These are phyloP conservation scores for Fistulifera solaris DNA, from an alignment of 108 stramenopile species.

Conservation along the genomic window DNA sequence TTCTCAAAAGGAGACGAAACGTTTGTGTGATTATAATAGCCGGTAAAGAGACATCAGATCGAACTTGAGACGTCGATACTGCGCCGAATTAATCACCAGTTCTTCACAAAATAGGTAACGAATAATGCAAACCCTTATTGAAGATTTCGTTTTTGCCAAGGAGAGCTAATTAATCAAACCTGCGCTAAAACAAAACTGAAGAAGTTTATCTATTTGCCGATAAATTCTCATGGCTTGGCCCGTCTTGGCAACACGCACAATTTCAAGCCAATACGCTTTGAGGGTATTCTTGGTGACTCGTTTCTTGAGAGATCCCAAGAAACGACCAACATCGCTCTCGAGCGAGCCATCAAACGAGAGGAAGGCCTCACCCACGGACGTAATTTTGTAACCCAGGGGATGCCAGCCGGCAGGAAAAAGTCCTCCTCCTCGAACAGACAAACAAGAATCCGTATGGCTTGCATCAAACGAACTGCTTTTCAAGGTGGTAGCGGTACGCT, in stretches of 20 bases:
- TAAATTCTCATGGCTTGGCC: constrained; percentile 77
- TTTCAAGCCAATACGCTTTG: constrained; percentile 67
- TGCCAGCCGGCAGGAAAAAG: constrained; percentile 55
- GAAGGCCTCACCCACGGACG: constrained; percentile 51
- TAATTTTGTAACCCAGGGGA: constrained; percentile 68
- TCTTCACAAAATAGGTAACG: no score
- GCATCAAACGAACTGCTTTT: no score
- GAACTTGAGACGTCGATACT: no score
- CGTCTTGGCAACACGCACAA: constrained; percentile 54
- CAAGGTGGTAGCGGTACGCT: no score
- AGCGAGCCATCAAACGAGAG: constrained; percentile 51
- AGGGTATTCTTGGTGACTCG: constrained; percentile 36
- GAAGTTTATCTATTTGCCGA: constrained; percentile 43
- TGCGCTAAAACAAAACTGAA: constrained; percentile 60
- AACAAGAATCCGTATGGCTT: no score
- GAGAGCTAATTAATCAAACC: constrained; percentile 56
- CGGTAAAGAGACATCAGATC: no score
- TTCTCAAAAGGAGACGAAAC: no score
- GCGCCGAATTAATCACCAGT: no score
- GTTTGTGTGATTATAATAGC: no score
- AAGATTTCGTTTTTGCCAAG: no score
- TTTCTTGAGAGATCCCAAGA: constrained; percentile 47
- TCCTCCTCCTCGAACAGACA: constrained; percentile 16
- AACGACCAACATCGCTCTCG: constrained; percentile 64
- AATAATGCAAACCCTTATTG: no score